Percentiles rank a stretch among this genome's conserved stretches.
These are phyloP conservation scores for Aspergillus incahuasiensis DNA, from an alignment of 495 filamentous ascomycete species.

Conservation along the genomic window DNA sequence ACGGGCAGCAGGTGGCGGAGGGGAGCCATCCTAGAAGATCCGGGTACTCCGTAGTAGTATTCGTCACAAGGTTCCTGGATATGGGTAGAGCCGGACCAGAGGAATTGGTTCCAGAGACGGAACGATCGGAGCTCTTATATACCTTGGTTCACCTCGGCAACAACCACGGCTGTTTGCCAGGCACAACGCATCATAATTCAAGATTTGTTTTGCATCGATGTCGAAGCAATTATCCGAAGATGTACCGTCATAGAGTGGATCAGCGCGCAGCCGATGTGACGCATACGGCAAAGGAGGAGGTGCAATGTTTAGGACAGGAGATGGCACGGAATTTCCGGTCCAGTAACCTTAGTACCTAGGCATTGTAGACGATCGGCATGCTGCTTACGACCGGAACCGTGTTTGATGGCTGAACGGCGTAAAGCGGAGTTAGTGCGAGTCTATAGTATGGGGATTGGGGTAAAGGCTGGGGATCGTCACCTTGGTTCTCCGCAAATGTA, in stretches of 20 bases:
- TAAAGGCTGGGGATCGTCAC: slow-evolving; percentile 8
- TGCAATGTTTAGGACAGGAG: neutral
- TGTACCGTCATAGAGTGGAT: neutral
- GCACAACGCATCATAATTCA: neutral
- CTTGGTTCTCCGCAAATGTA: slow-evolving; percentile 7
- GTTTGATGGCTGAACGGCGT: neutral
- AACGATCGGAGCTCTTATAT: neutral
- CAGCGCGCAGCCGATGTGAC: neutral
- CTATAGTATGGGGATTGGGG: neutral
- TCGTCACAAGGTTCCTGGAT: neutral
- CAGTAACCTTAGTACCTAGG: neutral
- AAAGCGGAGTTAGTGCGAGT: neutral
- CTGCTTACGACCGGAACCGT: neutral
- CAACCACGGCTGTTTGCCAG: neutral
- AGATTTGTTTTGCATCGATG: neutral
- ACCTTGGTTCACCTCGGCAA: neutral
- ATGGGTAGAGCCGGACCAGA: neutral
- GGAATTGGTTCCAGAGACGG: neutral
- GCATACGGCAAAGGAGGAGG: neutral
- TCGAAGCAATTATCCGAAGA: neutral
- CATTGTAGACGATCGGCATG: neutral
- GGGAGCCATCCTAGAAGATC: slow-evolving; percentile 9
- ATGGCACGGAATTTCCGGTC: neutral
- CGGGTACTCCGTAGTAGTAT: neutral
- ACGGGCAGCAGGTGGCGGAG: slow-evolving; percentile 16